phyloP scores from a whole-genome alignment of 1,284 basidiomycete genomes.

The Pascua guehoae region DNA sequence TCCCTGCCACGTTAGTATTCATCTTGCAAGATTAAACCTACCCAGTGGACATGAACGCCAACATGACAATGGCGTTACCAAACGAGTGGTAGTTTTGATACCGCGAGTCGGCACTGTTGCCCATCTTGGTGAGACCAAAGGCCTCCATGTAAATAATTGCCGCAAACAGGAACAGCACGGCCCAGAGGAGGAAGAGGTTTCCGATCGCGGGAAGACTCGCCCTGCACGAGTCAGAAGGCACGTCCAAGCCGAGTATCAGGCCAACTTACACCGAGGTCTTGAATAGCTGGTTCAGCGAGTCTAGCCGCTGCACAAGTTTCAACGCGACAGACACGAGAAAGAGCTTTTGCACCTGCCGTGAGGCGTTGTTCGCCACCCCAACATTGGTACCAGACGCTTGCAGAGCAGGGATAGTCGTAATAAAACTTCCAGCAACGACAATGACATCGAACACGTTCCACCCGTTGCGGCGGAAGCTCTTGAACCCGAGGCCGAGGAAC shows the following conservation, averaged over 20 bases:
- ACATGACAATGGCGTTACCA: conserved; percentile 77
- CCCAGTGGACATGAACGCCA: conserved; percentile 58
- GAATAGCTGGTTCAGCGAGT: conserved; percentile 90
- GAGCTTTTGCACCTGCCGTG: conserved; percentile 79
- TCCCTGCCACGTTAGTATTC: conserved; percentile 62
- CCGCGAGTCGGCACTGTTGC: conserved; percentile 61
- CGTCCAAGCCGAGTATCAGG: too few relatives aligned
- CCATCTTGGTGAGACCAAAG: conserved; percentile 89
- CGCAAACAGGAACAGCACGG: conserved; percentile 88
- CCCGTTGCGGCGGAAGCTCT: conserved; percentile 77
- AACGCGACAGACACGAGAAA: conserved; percentile 90
- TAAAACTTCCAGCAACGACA: conserved; percentile 75
- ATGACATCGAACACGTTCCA: conserved; percentile 91
- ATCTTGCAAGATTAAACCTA: conserved; percentile 52
- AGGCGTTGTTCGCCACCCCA: conserved; percentile 30
- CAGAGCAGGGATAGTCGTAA: conserved; percentile 74
- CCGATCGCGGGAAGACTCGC: conserved; percentile 84
- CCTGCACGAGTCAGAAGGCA: conserved; percentile 47
- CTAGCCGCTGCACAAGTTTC: conserved; percentile 88
- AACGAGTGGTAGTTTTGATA: conserved; percentile 80
- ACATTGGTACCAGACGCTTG: conserved; percentile 46
- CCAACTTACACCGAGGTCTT: conserved; percentile 84
- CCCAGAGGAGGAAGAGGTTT: conserved; percentile 83
- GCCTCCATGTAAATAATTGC: conserved; percentile 87
- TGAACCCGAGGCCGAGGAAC: conserved; percentile 78